Conservation (phyloP, 1,284 basidiomycete genomes). For the Coniophora puteana region DNA sequence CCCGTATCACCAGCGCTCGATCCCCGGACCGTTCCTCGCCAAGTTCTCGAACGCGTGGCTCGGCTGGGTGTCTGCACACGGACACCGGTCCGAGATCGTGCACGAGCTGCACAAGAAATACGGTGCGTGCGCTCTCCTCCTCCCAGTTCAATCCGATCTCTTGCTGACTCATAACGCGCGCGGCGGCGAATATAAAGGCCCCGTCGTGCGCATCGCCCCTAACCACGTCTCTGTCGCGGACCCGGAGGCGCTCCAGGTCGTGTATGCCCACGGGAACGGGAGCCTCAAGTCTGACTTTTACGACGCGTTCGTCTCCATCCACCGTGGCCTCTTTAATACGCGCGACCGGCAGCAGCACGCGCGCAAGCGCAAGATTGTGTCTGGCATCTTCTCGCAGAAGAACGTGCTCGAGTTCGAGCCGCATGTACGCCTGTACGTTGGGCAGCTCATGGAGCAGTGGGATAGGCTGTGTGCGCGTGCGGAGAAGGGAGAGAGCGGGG, state of each 20-base stretch:
- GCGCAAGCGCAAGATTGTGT: constrained; percentile 86
- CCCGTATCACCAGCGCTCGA: constrained; percentile 50
- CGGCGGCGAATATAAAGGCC: constrained; percentile 52
- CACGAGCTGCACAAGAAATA: constrained; percentile 77
- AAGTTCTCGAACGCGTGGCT: constrained; percentile 80
- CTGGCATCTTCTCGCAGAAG: constrained; percentile 85
- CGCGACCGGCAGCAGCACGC: constrained; percentile 80
- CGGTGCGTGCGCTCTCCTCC: constrained; percentile 41
- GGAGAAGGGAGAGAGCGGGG: constrained; percentile 48
- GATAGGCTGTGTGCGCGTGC: constrained; percentile 64
- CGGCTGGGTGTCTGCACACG: constrained; percentile 57
- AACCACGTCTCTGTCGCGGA: constrained; percentile 87
- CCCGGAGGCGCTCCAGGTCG: constrained; percentile 68
- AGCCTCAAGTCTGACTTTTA: constrained; percentile 79
- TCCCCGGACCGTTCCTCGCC: constrained; percentile 77
- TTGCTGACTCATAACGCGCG: constrained; percentile 1
- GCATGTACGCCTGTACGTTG: constrained; percentile 63
- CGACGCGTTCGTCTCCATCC: constrained; percentile 74
- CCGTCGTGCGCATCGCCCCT: constrained; percentile 82
- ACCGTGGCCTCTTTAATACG: constrained; percentile 82
- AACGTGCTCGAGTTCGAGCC: constrained; percentile 81
- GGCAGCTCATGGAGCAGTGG: constrained; percentile 70
- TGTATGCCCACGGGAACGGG: constrained; percentile 81
- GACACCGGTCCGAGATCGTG: constrained; percentile 75
- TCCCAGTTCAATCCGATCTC: neutral